Evolutionary conservation across 176 grass and related monocot species (phyloP), one percentile per base, ranked within the genome.

Genomic region (Eremochloa ophiuroides): DNA sequence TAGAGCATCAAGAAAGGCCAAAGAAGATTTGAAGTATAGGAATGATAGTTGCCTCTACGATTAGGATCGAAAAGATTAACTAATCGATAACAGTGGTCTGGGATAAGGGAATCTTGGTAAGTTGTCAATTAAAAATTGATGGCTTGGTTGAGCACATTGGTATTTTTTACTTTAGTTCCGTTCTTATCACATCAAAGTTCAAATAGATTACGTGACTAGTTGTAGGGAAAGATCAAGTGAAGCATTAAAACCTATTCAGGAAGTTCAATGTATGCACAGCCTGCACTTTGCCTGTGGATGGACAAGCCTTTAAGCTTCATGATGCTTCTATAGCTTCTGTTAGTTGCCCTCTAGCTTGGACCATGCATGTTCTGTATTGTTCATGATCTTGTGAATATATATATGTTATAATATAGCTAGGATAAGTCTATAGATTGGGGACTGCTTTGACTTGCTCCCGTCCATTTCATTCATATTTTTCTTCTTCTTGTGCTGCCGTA

Each of bases 71-170:
- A 87, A 85, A 83, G n/a, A 75, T 68, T 83, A 63, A 89, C 16
- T 55, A 81, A 59, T 74, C 9, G 26, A 86, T 65, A 87, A 78
- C 89, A 89, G 83, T 80, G 55, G 66, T 69, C 33, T 53, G 75
- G 74, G 55, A 85, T 92, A 92, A 85, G 73, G 79, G 87, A 94
- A 89, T 89, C 84, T 88, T 80, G 82, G 66, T 86, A 89, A 92
- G 66, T 92, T 89, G 68, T 80, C 78, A 75, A 82, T 71, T 85
- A 87, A 53, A 84, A 77, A 83, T 27, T 25, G 39, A 88, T 67
- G 50, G 20, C 85, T 85, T 73, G 12, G n/a, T 85, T 62, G 63
- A 78, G 66, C 44, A 80, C 31, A 43, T 85, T 69, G 50, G 7
- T 37, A 48, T 80, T 72, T 63, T 77, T 76, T 3, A 12, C 63